Conservation (phyloP, 1,139 yeast genomes). For the Candida sanyaensis region DNA sequence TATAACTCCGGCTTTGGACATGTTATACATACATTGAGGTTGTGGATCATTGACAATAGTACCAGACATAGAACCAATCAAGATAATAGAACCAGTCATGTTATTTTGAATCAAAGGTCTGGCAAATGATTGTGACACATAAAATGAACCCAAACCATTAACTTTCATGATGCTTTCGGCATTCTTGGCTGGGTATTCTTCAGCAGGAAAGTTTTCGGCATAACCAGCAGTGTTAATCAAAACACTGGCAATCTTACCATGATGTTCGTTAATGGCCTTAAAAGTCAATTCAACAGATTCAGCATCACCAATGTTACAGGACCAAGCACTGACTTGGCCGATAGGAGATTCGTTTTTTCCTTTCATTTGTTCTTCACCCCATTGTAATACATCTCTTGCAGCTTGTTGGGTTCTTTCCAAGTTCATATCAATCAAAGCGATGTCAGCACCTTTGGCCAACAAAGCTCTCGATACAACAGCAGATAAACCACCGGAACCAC, state of each 20-base stretch:
- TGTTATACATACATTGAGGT: conserved; percentile 52
- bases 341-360: conserved; percentile 39
- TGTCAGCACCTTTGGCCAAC: conserved; percentile 69
- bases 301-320: conserved; percentile 74
- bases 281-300: conserved; percentile 58
- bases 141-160: conserved; percentile 74
- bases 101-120: conserved; percentile 63
- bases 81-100: conserved; percentile 48
- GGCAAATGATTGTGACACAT: conserved; percentile 63
- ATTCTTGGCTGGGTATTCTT: conserved; percentile 71
- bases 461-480: conserved; percentile 67
- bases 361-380: conserved; percentile 54
- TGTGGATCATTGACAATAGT: conserved; percentile 54
- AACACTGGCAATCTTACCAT: conserved; percentile 61
- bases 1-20: conserved; percentile 54
- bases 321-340: conserved; percentile 66
- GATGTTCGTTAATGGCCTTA: conserved; percentile 53
- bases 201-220: conserved; percentile 77
- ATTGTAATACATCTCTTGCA: conserved; percentile 55
- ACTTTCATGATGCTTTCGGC: conserved; percentile 73
- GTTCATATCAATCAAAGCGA: conserved; percentile 76
- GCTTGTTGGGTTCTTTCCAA: conserved; percentile 60
- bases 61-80: conserved; percentile 52
- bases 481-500: conserved; percentile 84
- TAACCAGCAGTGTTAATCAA: conserved; percentile 83